phyloP scores from a whole-genome alignment of 139 green algal species.

The Chlorella sorokiniana region DNA sequence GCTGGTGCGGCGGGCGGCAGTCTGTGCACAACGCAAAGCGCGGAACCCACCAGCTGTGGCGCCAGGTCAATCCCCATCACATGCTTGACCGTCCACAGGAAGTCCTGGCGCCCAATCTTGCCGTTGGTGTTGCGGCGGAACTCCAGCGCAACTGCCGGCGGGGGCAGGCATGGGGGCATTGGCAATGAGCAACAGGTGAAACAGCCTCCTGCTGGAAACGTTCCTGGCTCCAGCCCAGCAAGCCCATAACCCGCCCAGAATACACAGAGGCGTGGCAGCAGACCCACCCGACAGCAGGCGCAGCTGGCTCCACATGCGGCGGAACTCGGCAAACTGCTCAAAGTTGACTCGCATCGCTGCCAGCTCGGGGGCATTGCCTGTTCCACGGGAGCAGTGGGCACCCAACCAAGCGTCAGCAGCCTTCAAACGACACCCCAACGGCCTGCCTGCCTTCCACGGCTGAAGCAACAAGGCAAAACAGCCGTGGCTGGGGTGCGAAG shows the following conservation, averaged over 20 bases:
- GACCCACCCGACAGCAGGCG: constrained; percentile 17
- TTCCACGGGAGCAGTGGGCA: background rate
- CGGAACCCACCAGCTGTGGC: background rate
- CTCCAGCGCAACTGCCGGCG: constrained; percentile 30
- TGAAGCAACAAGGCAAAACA: background rate
- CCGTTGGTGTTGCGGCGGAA: constrained; percentile 19
- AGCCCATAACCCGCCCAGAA: background rate
- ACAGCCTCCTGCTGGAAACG: no score
- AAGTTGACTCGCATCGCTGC: constrained; percentile 15
- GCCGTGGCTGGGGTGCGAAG: no score
- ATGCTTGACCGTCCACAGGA: constrained; percentile 17
- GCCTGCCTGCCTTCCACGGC: background rate
- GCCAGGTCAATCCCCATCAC: constrained; percentile 27
- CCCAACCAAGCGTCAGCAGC: background rate
- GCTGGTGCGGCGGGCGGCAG: background rate
- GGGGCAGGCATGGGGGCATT: background rate
- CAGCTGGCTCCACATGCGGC: constrained; percentile 22
- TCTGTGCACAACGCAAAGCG: background rate
- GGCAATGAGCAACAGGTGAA: background rate
- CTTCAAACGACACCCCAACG: no score
- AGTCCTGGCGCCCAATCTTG: constrained; percentile 1
- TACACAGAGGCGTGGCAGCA: background rate
- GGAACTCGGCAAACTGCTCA: constrained; percentile 29
- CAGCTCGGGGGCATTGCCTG: constrained; percentile 40
- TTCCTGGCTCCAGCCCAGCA: no score